Evolutionary conservation across 148 eudicot genomes (phyloP), one percentile per base, ranked within the genome.

Genomic region (Chenopodium berlandieri): DNA sequence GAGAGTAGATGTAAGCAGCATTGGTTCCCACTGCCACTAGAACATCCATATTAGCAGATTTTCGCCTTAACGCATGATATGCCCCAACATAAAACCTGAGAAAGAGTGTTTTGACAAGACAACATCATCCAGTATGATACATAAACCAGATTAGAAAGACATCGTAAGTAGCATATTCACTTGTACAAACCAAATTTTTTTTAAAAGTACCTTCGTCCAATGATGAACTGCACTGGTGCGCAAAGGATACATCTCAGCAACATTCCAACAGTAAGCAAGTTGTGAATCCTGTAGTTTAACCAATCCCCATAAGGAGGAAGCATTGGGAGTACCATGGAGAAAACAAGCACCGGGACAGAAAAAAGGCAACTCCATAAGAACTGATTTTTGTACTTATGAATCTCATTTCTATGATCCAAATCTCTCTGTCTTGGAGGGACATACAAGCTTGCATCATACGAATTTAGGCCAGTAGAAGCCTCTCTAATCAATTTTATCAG

Each of bases 21-120:
- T 96, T 96, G 50, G 98, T 96, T 80, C 99, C 99, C 79, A 96
- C 87, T 31, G 97, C 97, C 87, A 96, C 98, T 76, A 96, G 86
- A 79, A 96, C 99, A 86, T 96, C 99, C 99, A 96, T 96, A 86
- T 96, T 96, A 70, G 99, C 95, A 79, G 94, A 96, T 84, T 82
- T 94, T 82, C 97, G 89, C 82, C 93, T 86, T 82, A 96, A 83
- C 8, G 99, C 97, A 80, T 92, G 92, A 86, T 96, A 96, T 67
- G 99, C 91, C 69, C 99, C 99, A 25, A 88, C 68, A 73, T 96
- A 96, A 84, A 96, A 96, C 87, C 99, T 95, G 88, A 79, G 32
- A 85, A 88, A 31, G 12, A 58, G 82, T 56, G 87, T 64, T 73
- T 56, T 31, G 44, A 69, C 52, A 81, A 14, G 34, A 60, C 44